Evolutionary conservation across 106 monocot species (phyloP).

Genomic region (Dendrobium nobile): DNA sequence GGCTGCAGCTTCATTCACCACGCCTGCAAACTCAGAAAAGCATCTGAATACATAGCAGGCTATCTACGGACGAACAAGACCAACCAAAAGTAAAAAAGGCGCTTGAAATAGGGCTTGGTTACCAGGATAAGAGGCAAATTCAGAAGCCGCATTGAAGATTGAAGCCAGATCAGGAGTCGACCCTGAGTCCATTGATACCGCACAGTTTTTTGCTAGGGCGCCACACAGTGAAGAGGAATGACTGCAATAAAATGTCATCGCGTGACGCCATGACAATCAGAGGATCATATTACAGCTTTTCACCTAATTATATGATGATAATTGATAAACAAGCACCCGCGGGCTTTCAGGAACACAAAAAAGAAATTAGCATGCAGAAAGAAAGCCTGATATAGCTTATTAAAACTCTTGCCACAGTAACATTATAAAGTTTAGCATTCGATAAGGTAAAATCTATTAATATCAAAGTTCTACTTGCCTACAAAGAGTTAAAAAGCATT

Average conservation of each 20-base stretch:
- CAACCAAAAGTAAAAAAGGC: neutral
- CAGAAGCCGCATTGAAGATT: constrained; percentile 62
- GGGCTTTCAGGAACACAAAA: neutral
- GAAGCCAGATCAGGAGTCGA: constrained; percentile 19
- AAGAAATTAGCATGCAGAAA: neutral
- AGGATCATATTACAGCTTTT: neutral
- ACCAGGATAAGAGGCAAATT: constrained; percentile 82
- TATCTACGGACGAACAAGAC: neutral
- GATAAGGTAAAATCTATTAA: neutral
- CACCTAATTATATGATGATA: neutral
- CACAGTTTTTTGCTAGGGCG: constrained; percentile 3
- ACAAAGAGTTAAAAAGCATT: neutral
- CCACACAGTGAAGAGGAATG: too few species aligned
- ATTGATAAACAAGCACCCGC: neutral
- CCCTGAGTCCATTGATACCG: constrained; percentile 23
- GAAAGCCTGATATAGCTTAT: neutral
- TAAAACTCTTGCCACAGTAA: too few species aligned
- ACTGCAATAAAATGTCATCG: too few species aligned
- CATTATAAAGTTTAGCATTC: neutral
- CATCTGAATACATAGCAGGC: neutral
- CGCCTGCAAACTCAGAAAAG: neutral
- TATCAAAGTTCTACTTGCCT: neutral
- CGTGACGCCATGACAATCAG: too few species aligned
- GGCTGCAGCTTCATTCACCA: constrained; percentile 39
- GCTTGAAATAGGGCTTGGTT: neutral